Evolutionary conservation across 495 filamentous ascomycete genomes (phyloP).

Genomic region (Daldinia loculata): DNA sequence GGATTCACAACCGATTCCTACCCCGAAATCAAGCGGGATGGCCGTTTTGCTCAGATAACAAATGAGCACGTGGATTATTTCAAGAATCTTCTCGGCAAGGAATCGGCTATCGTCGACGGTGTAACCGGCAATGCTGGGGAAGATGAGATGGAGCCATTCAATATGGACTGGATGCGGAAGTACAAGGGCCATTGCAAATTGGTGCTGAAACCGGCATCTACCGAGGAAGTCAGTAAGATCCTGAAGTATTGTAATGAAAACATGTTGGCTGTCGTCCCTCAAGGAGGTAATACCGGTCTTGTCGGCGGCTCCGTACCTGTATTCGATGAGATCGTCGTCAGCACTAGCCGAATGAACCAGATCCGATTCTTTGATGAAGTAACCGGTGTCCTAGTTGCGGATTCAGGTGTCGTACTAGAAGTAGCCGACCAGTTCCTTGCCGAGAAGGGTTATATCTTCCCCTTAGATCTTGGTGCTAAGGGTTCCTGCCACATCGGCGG

Average conservation of each 20-base stretch:
- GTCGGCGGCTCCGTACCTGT: slow-evolving; percentile 95
- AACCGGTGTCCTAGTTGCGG: slow-evolving; percentile 87
- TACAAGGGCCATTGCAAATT: slow-evolving; percentile 90
- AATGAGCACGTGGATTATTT: slow-evolving; percentile 83
- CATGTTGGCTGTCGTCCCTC: slow-evolving; percentile 91
- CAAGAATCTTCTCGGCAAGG: slow-evolving; percentile 73
- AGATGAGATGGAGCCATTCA: slow-evolving; percentile 90
- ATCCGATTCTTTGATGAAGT: slow-evolving; percentile 92
- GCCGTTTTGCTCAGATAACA: slow-evolving; percentile 74
- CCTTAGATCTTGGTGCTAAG: slow-evolving; percentile 94
- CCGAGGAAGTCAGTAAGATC: slow-evolving; percentile 86
- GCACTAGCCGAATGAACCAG: slow-evolving; percentile 83
- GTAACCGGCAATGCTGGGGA: slow-evolving; percentile 70
- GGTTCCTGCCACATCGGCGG: slow-evolving; percentile 97
- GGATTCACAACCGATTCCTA: slow-evolving; percentile 86
- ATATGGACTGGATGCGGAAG: slow-evolving; percentile 99
- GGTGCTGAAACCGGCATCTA: slow-evolving; percentile 83
- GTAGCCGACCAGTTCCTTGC: slow-evolving; percentile 84
- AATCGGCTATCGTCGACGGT: slow-evolving; percentile 84
- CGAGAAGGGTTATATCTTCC: slow-evolving; percentile 84
- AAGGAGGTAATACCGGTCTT: slow-evolving; percentile 95
- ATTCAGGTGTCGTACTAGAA: slow-evolving; percentile 92
- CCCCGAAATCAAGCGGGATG: slow-evolving; percentile 81
- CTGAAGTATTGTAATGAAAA: slow-evolving; percentile 93
- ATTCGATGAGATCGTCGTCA: slow-evolving; percentile 97